Conservation (phyloP, 2,329 filamentous ascomycete species). For the Diaporthe helianthi region DNA sequence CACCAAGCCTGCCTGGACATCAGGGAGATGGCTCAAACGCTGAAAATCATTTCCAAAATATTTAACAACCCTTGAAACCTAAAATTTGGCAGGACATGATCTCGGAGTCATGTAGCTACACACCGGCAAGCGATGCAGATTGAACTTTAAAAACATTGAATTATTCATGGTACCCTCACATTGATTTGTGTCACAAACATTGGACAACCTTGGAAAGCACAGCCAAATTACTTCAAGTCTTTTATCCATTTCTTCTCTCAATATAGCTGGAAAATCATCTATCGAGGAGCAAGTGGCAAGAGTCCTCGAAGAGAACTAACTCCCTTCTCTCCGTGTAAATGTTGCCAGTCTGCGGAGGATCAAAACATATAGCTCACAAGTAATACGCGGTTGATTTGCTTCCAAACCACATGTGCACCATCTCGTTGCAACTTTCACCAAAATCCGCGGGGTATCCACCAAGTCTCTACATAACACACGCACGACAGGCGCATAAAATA, state of each 20-base stretch:
- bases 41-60: background rate
- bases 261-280: slow-evolving; percentile 4
- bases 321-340: slow-evolving; percentile 2
- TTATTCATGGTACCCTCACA: background rate
- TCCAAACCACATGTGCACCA: slow-evolving; percentile 4
- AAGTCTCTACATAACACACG: slow-evolving; percentile 5
- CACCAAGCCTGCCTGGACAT: background rate
- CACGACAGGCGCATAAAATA: background rate
- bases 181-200: background rate
- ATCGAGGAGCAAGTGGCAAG: slow-evolving; percentile 1
- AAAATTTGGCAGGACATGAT: no score
- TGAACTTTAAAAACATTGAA: no score
- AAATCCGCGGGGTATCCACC: slow-evolving; percentile 19
- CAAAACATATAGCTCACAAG: slow-evolving; percentile 4
- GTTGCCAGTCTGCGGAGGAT: slow-evolving; percentile 16
- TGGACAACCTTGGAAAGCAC: no score
- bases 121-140: no score
- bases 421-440: slow-evolving; percentile 11
- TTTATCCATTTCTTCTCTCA: slow-evolving; percentile 1
- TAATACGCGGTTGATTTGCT: background rate
- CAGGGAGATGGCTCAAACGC: background rate
- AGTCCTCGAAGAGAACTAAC: background rate
- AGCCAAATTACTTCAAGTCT: background rate
- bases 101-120: no score
- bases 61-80: no score